These are phyloP conservation scores for Rubroboletus pulcherrimus DNA, from an alignment of 768 basidiomycete species.

Conservation along the genomic window DNA sequence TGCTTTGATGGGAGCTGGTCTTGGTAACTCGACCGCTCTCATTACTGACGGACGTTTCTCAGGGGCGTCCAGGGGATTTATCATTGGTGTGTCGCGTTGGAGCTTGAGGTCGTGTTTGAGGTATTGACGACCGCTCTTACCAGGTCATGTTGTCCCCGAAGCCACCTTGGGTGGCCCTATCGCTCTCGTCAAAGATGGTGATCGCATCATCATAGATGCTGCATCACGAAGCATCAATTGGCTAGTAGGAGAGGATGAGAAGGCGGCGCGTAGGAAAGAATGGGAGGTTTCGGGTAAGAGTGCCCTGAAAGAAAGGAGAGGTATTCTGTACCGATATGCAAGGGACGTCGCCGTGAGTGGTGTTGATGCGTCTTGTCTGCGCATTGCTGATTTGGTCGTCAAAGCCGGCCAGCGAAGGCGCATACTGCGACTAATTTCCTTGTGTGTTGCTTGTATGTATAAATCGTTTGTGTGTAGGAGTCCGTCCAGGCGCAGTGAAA, in stretches of 20 bases:
- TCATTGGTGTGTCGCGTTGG: constrained; percentile 41
- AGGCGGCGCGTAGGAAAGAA: constrained; percentile 52
- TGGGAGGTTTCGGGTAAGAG: constrained; percentile 70
- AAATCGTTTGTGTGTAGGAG: constrained; percentile 3
- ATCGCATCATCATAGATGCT: constrained; percentile 72
- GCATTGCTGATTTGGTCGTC: constrained; percentile 7
- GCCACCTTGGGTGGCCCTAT: constrained; percentile 84
- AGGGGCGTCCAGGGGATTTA: constrained; percentile 70
- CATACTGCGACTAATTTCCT: constrained; percentile 66
- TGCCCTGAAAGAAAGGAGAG: constrained; percentile 65
- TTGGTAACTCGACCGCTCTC: constrained; percentile 72
- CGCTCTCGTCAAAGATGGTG: constrained; percentile 81
- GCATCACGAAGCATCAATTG: constrained; percentile 63
- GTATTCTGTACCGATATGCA: constrained; percentile 76
- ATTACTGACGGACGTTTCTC: constrained; percentile 91
- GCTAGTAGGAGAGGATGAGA: constrained; percentile 66
- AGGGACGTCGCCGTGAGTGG: constrained; percentile 80
- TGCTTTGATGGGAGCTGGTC: constrained; percentile 80
- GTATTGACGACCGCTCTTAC: constrained; percentile 33
- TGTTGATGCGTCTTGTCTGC: constrained; percentile 1
- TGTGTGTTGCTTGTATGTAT: constrained; percentile 2
- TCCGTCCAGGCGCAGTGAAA: background rate
- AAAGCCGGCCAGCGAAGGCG: constrained; percentile 78
- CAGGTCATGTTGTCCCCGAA: constrained; percentile 61
- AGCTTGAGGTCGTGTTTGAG: constrained; percentile 16